Conservation (phyloP, 2,329 filamentous ascomycete genomes). For the Camptophora hylomeconis region DNA sequence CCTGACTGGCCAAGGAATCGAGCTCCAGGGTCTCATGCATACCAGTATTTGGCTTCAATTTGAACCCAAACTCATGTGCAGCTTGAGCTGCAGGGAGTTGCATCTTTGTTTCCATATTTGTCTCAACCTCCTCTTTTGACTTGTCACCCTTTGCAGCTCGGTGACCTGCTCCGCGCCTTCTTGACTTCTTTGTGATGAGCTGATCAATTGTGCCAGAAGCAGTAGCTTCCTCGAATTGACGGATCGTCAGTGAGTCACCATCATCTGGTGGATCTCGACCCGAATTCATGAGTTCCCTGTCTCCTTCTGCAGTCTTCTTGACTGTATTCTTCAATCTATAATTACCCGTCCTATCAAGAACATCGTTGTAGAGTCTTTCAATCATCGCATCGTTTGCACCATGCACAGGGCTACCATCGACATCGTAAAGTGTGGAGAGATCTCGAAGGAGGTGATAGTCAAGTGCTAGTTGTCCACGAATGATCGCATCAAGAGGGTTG, state of each 20-base stretch:
- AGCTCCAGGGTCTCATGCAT: slow-evolving; percentile 59
- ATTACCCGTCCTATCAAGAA: slow-evolving; percentile 78
- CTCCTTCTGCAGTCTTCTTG: slow-evolving; percentile 64
- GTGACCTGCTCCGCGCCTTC: slow-evolving; percentile 30
- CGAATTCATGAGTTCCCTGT: slow-evolving; percentile 66
- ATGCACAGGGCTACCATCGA: slow-evolving; percentile 51
- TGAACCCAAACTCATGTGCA: slow-evolving; percentile 72
- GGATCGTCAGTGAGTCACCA: slow-evolving; percentile 59
- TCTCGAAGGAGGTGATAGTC: slow-evolving; percentile 71
- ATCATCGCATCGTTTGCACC: slow-evolving; percentile 65
- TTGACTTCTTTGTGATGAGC: slow-evolving; percentile 29
- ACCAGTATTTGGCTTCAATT: slow-evolving; percentile 50
- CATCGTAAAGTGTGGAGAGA: slow-evolving; percentile 78
- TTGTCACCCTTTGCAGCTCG: slow-evolving; percentile 40
- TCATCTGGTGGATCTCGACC: slow-evolving; percentile 66
- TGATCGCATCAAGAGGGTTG: slow-evolving; percentile 82
- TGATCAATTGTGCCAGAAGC: slow-evolving; percentile 41
- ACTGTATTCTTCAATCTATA: slow-evolving; percentile 69
- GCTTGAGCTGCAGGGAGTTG: slow-evolving; percentile 66
- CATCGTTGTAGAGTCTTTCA: slow-evolving; percentile 88
- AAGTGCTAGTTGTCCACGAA: slow-evolving; percentile 79
- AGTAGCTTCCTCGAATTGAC: slow-evolving; percentile 57
- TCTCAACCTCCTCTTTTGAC: slow-evolving; percentile 52
- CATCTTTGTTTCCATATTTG: slow-evolving; percentile 59
- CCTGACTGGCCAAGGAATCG: slow-evolving; percentile 46